Base-by-base conservation (phyloP, 1,139 yeast species). In the Taphrina deformans region DNA sequence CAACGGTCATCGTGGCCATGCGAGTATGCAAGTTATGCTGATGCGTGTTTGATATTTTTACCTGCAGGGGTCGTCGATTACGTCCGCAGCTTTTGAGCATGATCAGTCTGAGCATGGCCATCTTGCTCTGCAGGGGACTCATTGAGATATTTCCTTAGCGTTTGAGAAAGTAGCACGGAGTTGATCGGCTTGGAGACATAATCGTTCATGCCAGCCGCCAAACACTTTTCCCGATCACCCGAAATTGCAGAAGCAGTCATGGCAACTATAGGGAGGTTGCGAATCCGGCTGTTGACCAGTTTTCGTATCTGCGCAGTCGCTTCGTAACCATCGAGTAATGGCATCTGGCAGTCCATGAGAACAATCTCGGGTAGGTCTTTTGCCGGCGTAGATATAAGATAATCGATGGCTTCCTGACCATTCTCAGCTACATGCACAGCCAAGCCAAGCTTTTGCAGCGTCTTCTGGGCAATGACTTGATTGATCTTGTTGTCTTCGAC, bases 231-330 rank as follows among this genome's bases (percentile, higher is more conserved):
- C 53, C 83, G 74, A 69, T 83, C 86, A 66, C 83, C 85, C 1
- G 83, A 82, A 1, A 84, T 85, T n/a, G 83, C 86, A 69, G 82
- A 83, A 3, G 86, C 86, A 0, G 86, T 83, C 69, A 83, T 73
- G 14, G 86, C 85, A 18, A 83, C 79, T 2, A 82, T 76, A 10
- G 79, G 77, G 10, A 69, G 24, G 1, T 31, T n/a, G 60, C 60
- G 26, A 58, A 65, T 21, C 52, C 50, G 14, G 21, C 53, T 46
- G 33, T 61, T 61, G 16, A 51, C 16, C 26, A 67, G 65, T 24
- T 55, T 40, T n/a, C 70, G 59, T 29, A 84, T 82, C 38, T 79
- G 71, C 5, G 67, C 50, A 0, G 69, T 46, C 1, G 72, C 74
- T 29, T 73, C 74, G 69, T 75, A 78, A 1, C 70, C 70, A 66